Evolutionary conservation across 345 rosid genomes (phyloP).

Genomic region (Melaleuca quinquenervia): DNA sequence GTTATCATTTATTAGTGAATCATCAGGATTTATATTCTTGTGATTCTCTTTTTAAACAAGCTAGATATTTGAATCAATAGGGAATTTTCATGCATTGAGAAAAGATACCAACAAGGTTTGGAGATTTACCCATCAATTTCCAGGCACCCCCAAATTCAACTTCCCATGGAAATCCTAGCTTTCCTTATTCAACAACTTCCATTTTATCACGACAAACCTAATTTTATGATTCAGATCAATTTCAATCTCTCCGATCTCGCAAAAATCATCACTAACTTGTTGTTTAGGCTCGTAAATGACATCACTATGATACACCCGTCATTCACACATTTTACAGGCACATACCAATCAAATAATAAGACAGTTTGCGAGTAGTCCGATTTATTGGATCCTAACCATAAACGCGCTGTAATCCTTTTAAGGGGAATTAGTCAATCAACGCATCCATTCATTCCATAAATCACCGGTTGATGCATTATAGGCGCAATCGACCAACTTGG

Average conservation of each 20-base stretch:
- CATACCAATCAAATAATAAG: no score
- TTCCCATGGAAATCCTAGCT: neutral
- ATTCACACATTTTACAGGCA: no score
- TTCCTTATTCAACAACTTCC: neutral
- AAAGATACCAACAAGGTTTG: neutral
- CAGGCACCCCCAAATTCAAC: neutral
- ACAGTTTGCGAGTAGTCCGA: no score
- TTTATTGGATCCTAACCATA: no score
- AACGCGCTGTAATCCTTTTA: no score
- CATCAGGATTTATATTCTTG: accelerated
- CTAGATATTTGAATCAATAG: neutral
- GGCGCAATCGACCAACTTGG: no score
- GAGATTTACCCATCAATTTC: neutral
- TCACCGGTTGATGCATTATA: no score
- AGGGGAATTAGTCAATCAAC: no score
- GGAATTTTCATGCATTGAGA: neutral
- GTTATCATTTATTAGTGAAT: neutral
- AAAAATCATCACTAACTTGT: neutral
- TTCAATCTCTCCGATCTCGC: neutral
- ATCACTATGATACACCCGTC: no score
- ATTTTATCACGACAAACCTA: neutral
- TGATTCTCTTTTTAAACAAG: accelerated
- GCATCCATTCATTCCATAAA: no score
- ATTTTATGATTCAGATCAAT: no score
- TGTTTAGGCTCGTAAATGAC: no score